These are phyloP conservation scores for Thamnidium elegans DNA, from an alignment of 192 early-diverging fungal genomes.

Conservation along the genomic window DNA sequence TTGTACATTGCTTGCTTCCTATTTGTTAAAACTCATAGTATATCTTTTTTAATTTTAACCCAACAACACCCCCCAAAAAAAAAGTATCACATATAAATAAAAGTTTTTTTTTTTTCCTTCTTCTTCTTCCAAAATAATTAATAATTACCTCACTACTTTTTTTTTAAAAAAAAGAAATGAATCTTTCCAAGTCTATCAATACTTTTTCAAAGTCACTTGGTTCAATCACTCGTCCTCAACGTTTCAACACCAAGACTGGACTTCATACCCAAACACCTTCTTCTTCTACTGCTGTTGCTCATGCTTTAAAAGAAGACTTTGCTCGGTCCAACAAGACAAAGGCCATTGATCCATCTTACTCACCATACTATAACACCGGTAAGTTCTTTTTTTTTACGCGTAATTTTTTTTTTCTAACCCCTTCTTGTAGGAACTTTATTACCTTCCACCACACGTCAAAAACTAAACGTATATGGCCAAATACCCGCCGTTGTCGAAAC, in stretches of 20 bases:
- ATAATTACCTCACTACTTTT: background rate
- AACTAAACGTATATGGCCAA: slow-evolving; percentile 68
- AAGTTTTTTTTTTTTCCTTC: background rate
- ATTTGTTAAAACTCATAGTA: background rate
- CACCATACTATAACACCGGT: slow-evolving; percentile 19
- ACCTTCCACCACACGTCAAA: slow-evolving; percentile 43
- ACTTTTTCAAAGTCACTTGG: background rate
- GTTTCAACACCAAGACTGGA: slow-evolving; percentile 2
- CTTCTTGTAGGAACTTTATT: slow-evolving; percentile 59
- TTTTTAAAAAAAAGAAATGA: no score
- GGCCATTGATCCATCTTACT: background rate
- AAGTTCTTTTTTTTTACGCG: background rate
- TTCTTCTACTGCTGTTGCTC: slow-evolving; percentile 1
- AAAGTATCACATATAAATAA: background rate
- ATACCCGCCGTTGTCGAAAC: slow-evolving; percentile 72
- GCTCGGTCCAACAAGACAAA: background rate
- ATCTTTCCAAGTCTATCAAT: no score
- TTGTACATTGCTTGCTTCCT: slow-evolving; percentile 10
- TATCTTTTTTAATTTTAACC: slow-evolving; percentile 1
- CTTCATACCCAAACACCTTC: slow-evolving; percentile 14
- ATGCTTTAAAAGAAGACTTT: background rate
- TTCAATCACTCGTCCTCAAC: background rate
- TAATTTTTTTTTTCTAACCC: background rate
- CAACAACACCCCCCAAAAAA: background rate
- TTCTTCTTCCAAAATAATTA: background rate